These are phyloP conservation scores for Penicillium sp. DNA, from an alignment of 2,329 filamentous ascomycete species.

Conservation along the genomic window DNA sequence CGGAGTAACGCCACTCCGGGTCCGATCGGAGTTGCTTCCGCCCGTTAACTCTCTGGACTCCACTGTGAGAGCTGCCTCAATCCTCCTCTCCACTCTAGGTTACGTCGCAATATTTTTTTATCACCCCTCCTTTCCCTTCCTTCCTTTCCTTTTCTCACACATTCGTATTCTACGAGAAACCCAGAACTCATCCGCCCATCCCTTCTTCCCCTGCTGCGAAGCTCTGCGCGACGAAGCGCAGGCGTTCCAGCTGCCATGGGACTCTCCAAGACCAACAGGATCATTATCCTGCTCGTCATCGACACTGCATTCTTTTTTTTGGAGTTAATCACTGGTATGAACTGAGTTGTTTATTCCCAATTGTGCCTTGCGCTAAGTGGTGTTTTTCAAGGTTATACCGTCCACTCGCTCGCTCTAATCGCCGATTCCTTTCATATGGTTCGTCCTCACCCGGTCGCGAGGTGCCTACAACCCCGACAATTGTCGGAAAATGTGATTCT, in stretches of 20 bases:
- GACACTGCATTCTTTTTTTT: conserved; percentile 88
- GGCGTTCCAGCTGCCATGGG: conserved; percentile 57
- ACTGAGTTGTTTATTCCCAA: not conserved
- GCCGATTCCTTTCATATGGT: conserved; percentile 99
- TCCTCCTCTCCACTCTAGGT: conserved; percentile 1
- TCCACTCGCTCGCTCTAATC: conserved; percentile 88
- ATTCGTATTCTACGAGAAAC: not conserved
- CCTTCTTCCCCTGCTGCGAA: conserved; percentile 9
- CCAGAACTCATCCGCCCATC: not conserved
- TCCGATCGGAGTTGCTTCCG: conserved; percentile 19
- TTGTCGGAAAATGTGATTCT: not conserved
- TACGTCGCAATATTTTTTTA: not conserved
- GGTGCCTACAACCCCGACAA: not conserved
- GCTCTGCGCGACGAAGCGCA: conserved; percentile 27
- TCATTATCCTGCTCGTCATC: conserved; percentile 88
- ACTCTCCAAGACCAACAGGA: conserved; percentile 89
- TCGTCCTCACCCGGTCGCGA: conserved; percentile 28
- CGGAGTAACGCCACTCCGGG: conserved; percentile 15
- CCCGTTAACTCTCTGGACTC: conserved; percentile 9
- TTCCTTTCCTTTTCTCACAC: not conserved
- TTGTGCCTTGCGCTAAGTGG: conserved; percentile 13
- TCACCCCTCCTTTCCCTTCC: not conserved
- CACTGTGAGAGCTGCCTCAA: conserved; percentile 1
- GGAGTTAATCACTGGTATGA: conserved; percentile 71
- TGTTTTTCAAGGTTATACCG: conserved; percentile 64